phyloP scores from a whole-genome alignment of 1,139 yeast species.

The Blastobotrys ciferrii region DNA sequence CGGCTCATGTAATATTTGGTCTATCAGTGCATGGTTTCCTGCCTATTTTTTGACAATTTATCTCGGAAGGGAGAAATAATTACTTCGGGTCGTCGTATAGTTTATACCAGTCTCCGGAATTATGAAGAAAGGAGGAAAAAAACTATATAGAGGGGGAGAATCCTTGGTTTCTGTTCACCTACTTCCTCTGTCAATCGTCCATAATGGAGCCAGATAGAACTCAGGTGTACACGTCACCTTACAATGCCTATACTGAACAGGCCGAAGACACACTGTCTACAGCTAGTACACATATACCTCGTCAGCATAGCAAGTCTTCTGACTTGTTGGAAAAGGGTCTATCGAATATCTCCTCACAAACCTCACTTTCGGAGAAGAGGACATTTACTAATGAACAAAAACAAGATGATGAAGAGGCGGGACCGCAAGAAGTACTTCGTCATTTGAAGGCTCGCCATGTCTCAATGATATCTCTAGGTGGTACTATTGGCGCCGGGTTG shows the following conservation, averaged over 20 bases:
- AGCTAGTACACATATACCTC: background rate
- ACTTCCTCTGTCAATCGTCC: too few species aligned
- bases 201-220: conserved; percentile 4
- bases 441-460: conserved; percentile 58
- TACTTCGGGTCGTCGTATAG: background rate
- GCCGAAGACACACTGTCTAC: background rate
- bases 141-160: too few species aligned
- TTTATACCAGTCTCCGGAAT: background rate
- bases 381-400: background rate
- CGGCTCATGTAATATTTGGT: background rate
- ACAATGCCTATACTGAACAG: background rate
- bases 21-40: background rate
- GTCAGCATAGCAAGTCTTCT: background rate
- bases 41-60: background rate
- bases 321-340: conserved; percentile 5
- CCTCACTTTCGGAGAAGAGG: background rate
- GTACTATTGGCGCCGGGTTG: conserved; percentile 77
- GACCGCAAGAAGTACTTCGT: background rate
- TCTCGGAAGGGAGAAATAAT: background rate
- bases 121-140: background rate
- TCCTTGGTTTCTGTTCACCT: too few species aligned
- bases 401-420: background rate
- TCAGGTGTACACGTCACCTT: background rate
- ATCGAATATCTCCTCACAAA: background rate
- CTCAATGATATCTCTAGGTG: conserved; percentile 86